Conservation (phyloP, 2,329 filamentous ascomycete species). For the Falciphora oryzae region DNA sequence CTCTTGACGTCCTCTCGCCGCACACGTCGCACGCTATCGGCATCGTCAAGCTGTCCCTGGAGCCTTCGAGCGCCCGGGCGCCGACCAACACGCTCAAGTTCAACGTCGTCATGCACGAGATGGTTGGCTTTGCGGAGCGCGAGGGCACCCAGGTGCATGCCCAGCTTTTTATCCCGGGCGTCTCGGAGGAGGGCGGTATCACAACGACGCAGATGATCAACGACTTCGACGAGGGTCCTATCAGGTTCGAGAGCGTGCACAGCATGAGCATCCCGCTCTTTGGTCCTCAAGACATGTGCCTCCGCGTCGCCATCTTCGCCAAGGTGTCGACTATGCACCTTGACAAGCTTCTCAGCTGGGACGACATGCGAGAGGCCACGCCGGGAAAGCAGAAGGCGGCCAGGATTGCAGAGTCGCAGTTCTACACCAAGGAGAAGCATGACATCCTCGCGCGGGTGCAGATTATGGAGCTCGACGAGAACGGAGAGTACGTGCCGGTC, state of each 20-base stretch:
- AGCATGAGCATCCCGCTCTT: slow-evolving; percentile 91
- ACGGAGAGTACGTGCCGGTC: slow-evolving; percentile 84
- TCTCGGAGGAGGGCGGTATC: slow-evolving; percentile 83
- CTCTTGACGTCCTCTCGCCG: slow-evolving; percentile 82
- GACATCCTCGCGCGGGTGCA: slow-evolving; percentile 86
- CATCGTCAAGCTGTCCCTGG: slow-evolving; percentile 82
- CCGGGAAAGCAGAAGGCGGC: slow-evolving; percentile 49
- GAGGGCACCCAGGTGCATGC: slow-evolving; percentile 95
- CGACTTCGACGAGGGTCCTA: slow-evolving; percentile 86
- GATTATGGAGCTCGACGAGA: slow-evolving; percentile 85
- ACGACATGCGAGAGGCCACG: slow-evolving; percentile 86
- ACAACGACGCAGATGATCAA: slow-evolving; percentile 93
- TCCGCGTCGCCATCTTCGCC: slow-evolving; percentile 88
- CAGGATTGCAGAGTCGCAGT: slow-evolving; percentile 84
- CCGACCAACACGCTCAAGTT: slow-evolving; percentile 93
- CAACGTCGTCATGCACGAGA: slow-evolving; percentile 96
- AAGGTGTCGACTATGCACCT: slow-evolving; percentile 89
- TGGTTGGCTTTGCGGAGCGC: slow-evolving; percentile 89
- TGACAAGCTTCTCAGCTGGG: slow-evolving; percentile 96
- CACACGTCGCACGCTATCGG: slow-evolving; percentile 89
- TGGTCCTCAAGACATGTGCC: slow-evolving; percentile 64
- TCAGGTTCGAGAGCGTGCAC: slow-evolving; percentile 96
- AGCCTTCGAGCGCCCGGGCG: slow-evolving; percentile 88
- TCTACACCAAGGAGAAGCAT: slow-evolving; percentile 87
- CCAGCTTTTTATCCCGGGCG: slow-evolving; percentile 89